Percentiles rank a stretch among this genome's conserved stretches.
Evolutionary conservation across 371 early-diverging fungal genomes (phyloP).

Genomic region (Globomyces sp.): DNA sequence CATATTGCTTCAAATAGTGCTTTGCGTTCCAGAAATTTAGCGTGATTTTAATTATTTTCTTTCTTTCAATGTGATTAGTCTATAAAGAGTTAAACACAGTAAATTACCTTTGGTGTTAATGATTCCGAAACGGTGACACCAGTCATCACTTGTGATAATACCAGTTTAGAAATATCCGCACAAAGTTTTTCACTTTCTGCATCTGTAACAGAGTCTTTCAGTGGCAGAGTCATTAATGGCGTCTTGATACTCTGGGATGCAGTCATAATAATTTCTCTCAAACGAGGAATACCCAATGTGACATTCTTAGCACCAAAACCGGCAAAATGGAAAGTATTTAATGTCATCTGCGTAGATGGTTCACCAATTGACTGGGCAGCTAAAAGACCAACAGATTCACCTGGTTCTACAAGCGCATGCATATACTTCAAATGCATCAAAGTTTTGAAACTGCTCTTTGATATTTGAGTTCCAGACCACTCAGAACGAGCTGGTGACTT

Average conservation of each 20-base stretch:
- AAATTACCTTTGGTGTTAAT: slow-evolving; percentile 28
- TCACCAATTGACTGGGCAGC: slow-evolving; percentile 99
- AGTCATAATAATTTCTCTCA: slow-evolving; percentile 99
- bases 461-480: slow-evolving; percentile 33
- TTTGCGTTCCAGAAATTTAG: slow-evolving; percentile 78
- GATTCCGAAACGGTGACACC: slow-evolving; percentile 58
- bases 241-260: slow-evolving; percentile 95
- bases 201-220: slow-evolving; percentile 62
- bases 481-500: slow-evolving; percentile 1
- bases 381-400: slow-evolving; percentile 98
- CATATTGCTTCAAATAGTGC: slow-evolving; percentile 78
- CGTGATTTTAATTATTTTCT: slow-evolving; percentile 67
- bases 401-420: slow-evolving; percentile 93
- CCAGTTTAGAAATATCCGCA: slow-evolving; percentile 57
- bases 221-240: slow-evolving; percentile 89
- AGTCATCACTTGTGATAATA: slow-evolving; percentile 79
- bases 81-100: neutral
- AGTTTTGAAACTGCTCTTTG: slow-evolving; percentile 69
- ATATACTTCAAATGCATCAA: slow-evolving; percentile 94
- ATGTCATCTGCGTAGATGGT: slow-evolving; percentile 99
- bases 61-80: slow-evolving; percentile 24
- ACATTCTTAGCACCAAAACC: slow-evolving; percentile 99
- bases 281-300: slow-evolving; percentile 99
- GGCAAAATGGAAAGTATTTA: slow-evolving; percentile 99
- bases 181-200: slow-evolving; percentile 31